These are phyloP conservation scores for Podospora anserina DNA, from an alignment of 495 filamentous ascomycete species.

Conservation along the genomic window DNA sequence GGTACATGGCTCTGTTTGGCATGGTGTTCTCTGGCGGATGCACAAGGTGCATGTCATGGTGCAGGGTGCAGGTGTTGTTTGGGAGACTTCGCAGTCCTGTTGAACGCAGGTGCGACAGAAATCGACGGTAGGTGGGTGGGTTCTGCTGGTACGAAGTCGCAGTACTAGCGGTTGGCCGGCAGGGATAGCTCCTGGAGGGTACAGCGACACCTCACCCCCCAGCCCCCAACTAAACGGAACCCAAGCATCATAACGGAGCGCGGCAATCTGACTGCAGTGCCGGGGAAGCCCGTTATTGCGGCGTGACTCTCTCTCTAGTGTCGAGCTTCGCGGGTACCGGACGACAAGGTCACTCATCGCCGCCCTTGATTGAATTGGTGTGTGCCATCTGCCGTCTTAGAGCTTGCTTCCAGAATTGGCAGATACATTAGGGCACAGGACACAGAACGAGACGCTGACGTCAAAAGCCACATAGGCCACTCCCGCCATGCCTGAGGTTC, in stretches of 20 bases:
- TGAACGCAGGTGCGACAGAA: conserved; percentile 11
- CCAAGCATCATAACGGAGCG: neutral
- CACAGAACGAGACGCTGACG: conserved; percentile 18
- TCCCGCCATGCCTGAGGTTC: neutral
- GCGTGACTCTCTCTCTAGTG: conserved; percentile 20
- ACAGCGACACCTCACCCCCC: neutral
- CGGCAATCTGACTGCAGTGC: conserved; percentile 14
- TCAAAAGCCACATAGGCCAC: conserved; percentile 10
- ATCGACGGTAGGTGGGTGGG: neutral
- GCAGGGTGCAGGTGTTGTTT: conserved; percentile 6
- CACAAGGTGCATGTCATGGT: conserved; percentile 21
- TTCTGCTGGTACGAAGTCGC: conserved; percentile 10
- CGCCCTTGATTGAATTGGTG: conserved; percentile 4
- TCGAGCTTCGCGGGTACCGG: neutral
- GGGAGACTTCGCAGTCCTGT: neutral
- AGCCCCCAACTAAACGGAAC: neutral
- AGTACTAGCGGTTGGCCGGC: conserved; percentile 5
- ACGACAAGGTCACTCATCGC: conserved; percentile 8
- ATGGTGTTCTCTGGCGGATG: conserved; percentile 21
- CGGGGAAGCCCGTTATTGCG: conserved; percentile 19
- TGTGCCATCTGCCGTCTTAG: conserved; percentile 13
- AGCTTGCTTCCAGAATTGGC: conserved; percentile 16
- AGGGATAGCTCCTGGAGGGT: conserved; percentile 1
- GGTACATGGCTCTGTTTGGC: conserved; percentile 20
- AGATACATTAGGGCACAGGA: neutral